Conservation (phyloP, 1,139 yeast species). For the Debaryomycetaceae sp. region DNA sequence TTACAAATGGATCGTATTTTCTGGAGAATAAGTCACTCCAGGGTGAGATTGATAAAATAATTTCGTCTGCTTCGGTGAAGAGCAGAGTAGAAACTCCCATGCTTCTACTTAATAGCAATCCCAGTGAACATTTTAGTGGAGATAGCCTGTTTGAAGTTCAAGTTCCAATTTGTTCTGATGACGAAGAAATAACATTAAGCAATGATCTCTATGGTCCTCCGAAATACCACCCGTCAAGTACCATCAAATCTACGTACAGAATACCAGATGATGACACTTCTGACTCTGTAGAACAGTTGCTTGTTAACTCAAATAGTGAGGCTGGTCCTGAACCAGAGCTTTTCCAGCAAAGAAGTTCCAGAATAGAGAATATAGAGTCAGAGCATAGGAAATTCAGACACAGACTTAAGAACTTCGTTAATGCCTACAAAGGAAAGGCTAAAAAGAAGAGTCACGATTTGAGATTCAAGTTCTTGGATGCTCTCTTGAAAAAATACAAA, state of each 20-base stretch:
- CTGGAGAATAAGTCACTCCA: background rate
- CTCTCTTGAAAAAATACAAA: conserved; percentile 25
- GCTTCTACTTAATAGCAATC: too few species aligned
- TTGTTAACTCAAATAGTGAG: conserved; percentile 1
- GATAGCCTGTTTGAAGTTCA: background rate
- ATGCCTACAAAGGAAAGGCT: conserved; percentile 21
- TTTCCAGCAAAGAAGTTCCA: conserved; percentile 5
- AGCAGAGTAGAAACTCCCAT: too few species aligned
- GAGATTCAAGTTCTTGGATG: conserved; percentile 17
- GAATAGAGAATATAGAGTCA: conserved; percentile 12
- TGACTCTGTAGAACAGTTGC: too few species aligned
- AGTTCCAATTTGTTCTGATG: background rate
- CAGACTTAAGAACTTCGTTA: conserved; percentile 22
- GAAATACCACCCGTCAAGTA: background rate
- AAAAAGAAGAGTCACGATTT: conserved; percentile 15
- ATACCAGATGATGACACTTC: background rate
- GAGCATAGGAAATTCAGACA: conserved; percentile 20
- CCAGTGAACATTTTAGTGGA: too few species aligned
- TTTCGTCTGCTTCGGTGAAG: too few species aligned
- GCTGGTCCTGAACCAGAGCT: conserved; percentile 12
- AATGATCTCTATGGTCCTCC: background rate
- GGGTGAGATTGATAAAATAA: background rate
- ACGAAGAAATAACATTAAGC: background rate
- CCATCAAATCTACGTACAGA: background rate
- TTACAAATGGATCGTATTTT: background rate